Base-by-base conservation (phyloP, 805 yeast genomes). In the Clavispora fructus region DNA sequence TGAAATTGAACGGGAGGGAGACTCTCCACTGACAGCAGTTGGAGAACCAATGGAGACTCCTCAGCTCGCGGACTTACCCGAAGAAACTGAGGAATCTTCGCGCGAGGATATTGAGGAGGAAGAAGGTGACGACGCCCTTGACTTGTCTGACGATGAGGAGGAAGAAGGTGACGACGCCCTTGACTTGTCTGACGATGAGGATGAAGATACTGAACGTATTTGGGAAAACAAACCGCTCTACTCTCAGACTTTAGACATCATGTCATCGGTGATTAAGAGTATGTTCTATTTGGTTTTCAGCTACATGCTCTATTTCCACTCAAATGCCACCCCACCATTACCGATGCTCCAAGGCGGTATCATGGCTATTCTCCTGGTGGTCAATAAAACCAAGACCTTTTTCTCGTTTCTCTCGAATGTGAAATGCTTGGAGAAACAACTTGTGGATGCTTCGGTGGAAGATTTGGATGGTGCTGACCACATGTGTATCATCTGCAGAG, bases 401-500 rank as follows among this genome's bases (percentile, higher is more conserved):
- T 65, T 77, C 4, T 68, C 77, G 44, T 64, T 79, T 46, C 59
- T 83, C 35, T 74, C 79, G 46, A 82, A 80, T 50, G 67, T 85
- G 10, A 77, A 78, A 41, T 79, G 82, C 55, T 68, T 94, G 57
- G 89, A 86, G 51, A 69, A 73, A 26, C 79, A 76, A 51, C 70
- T 94, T 43, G 67, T 69, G 7, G 76, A 80, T 49, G 95, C 96
- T 3, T 69, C 83, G 0, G 71, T 63, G 11, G 78, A 68, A 27
- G 91, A 87, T 39, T 69, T 87, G 47, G 77, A 50, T 1, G 55
- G 68, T 7, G 74, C 80, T 16, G 82, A 79, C 51, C 85, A 83
- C 67, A 70, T 61, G 60, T 87, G 99, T 66, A 89, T 89, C 50
- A 85, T 92, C 35, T 92, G 99, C 67, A 81, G 96, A 56, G 98